Evolutionary conservation across 2,329 filamentous ascomycete genomes (phyloP), one percentile per base, ranked within the genome.

Genomic region (Geosmithia morbida): DNA sequence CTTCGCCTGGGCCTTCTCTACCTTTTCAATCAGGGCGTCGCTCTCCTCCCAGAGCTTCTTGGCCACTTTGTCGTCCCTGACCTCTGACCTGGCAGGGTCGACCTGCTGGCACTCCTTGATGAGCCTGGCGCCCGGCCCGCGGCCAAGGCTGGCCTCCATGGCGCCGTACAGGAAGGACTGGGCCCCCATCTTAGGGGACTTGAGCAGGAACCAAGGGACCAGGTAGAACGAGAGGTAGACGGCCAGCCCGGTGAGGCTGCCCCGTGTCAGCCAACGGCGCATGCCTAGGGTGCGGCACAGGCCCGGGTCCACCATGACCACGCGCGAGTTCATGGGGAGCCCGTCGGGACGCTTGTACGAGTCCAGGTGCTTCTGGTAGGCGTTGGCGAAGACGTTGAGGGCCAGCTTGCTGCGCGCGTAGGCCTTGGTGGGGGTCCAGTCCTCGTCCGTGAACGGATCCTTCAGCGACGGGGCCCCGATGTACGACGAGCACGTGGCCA

Each of bases 331-430:
- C 69, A 82, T 83, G 1, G 87, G 87, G 44, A 85, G 70, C 51
- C 83, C 77, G 60, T 98, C 92, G 0, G 89, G 87, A 20, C 92
- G 76, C 57, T 85, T 77, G 64, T 94, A 94, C 2, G 82, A 69
- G 54, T 88, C 81, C 44, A 98, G 72, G 61, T 96, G 90, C 61
- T 94, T 92, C 66, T 97, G 90, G 61, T 90, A 95, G 8, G 90
- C 85, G 45, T 83, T 77, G 0, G 86, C 89, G 60, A 98, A 97
- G 16, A 85, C 79, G 72, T 90, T 94, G 43, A 96, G 71, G 1
- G 92, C 87, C 26, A 97, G 69, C 71, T 83, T 75, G 68, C 74
- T 78, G 65, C 75, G 68, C 58, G 84, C 70, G 56, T 82, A 86
- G 17, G 78, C 75, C 41, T 65, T 72, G 3, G 64, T 62, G 0